phyloP scores from a whole-genome alignment of 2,329 filamentous ascomycete species.

The Trichoderma sp. region DNA sequence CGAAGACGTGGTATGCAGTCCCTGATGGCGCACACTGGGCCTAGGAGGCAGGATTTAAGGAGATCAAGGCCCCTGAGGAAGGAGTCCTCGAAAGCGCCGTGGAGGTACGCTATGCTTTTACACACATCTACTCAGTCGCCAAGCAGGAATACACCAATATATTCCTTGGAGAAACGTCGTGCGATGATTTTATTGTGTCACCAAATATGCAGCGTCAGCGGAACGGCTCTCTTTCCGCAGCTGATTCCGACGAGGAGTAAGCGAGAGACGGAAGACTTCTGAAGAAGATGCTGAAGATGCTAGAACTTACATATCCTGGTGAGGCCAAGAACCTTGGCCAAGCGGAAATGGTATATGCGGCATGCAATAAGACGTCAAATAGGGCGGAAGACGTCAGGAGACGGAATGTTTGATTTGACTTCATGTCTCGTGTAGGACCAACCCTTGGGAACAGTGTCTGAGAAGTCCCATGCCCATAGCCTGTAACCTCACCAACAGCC shows the following conservation, averaged over 20 bases:
- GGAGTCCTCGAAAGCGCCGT: too few species aligned
- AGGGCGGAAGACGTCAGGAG: background rate
- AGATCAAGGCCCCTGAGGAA: too few species aligned
- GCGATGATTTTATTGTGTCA: background rate
- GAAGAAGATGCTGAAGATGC: background rate
- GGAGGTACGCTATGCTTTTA: background rate
- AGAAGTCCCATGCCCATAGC: too few species aligned
- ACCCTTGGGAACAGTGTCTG: too few species aligned
- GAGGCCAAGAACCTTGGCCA: background rate
- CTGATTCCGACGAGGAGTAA: background rate
- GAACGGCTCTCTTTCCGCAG: background rate
- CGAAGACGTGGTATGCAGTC: too few species aligned
- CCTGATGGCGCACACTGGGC: too few species aligned
- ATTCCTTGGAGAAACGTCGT: background rate
- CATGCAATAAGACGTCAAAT: background rate
- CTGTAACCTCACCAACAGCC: too few species aligned
- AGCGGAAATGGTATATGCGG: background rate
- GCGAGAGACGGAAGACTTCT: background rate
- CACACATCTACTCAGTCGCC: background rate
- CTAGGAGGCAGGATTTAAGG: too few species aligned
- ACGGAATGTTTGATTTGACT: background rate
- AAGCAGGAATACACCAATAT: background rate
- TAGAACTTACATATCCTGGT: background rate
- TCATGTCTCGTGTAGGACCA: too few species aligned
- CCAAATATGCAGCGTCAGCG: background rate